Percentiles rank a stretch among this genome's conserved stretches.
Conservation (phyloP, 1,284 basidiomycete species). For the Takashimella tepidaria region DNA sequence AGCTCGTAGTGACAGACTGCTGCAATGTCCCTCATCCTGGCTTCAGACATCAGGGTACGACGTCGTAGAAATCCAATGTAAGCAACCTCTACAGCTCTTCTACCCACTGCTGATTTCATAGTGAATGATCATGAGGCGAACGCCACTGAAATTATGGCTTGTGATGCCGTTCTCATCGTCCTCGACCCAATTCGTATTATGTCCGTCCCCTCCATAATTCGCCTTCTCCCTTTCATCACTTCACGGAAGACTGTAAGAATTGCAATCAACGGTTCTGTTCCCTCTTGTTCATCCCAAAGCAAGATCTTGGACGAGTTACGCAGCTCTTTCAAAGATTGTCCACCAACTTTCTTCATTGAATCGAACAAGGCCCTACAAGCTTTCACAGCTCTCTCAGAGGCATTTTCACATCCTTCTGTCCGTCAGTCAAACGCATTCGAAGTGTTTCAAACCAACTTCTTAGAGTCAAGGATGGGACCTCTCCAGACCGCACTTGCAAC, state of each 20-base stretch:
- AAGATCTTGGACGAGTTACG: conserved; percentile 1
- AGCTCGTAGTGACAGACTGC: neutral
- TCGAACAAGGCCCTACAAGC: conserved; percentile 32
- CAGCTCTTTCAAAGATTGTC: neutral
- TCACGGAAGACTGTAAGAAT: conserved; percentile 4
- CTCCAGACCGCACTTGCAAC: conserved; percentile 20
- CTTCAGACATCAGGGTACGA: conserved; percentile 26
- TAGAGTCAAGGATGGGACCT: conserved; percentile 33
- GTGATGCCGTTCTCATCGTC: conserved; percentile 38
- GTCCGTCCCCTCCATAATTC: conserved; percentile 14
- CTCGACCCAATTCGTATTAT: conserved; percentile 38
- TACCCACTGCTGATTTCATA: neutral
- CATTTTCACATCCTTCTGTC: neutral
- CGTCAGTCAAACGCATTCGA: conserved; percentile 23
- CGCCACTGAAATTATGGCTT: conserved; percentile 1
- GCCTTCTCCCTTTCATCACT: conserved; percentile 20
- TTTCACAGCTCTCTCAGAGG: conserved; percentile 25
- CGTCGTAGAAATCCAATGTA: conserved; percentile 24
- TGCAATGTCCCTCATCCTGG: conserved; percentile 30
- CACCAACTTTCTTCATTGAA: conserved; percentile 24
- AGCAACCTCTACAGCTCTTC: neutral
- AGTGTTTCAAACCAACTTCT: conserved; percentile 35
- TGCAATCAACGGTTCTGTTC: conserved; percentile 36
- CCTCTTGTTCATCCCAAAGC: conserved; percentile 16
- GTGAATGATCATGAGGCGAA: neutral